Evolutionary conservation across 768 basidiomycete genomes (phyloP), one percentile per base, ranked within the genome.

Genomic region (Pulveroboletus sp.): DNA sequence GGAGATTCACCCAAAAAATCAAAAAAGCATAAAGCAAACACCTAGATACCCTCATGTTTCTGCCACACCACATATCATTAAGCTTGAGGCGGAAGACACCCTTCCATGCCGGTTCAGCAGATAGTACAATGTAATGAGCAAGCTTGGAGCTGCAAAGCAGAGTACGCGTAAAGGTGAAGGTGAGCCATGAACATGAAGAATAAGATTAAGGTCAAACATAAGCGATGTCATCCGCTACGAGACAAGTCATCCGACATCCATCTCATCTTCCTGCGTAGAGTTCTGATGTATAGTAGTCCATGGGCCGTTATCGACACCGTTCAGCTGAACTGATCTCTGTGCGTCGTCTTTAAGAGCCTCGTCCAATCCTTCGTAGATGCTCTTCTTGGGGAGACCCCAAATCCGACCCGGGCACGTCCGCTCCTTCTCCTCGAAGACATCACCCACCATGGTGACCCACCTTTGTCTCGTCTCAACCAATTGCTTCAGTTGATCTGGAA

Each of bases 381-480:
- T 92, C 70, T 70, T 74, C 67, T 73, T 68, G 2, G 92, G 91
- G 15, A 93, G 72, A n/a, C 87, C 89, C 71, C 78, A 88, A 60
- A 88, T 82, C 57, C 83, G 71, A 42, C 91, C 86, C 0, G 85
- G 83, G 40, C 64, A 69, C 49, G 76, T 75, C 59, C 66, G 65
- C 70, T 88, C 83, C 76, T 86, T 85, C 69, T 79, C 73, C 28
- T 86, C 83, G 59, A 97, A 92, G 51, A 86, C 76, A 6, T 71
- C 69, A 8, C 89, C 91, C 6, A 97, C 80, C 33, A 69, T 74
- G 43, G 87, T 80, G 18, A 92, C 85, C 84, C 92, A 93, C 57
- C 84, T 74, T 57, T 82, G 72, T 35, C 95, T 75, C 53, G 85
- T 87, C 57, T 81, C 79, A 14, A 97, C 82, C 27, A 93, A 75